These are phyloP conservation scores for Pichia sp. DNA, from an alignment of 1,139 yeast species.

Conservation along the genomic window DNA sequence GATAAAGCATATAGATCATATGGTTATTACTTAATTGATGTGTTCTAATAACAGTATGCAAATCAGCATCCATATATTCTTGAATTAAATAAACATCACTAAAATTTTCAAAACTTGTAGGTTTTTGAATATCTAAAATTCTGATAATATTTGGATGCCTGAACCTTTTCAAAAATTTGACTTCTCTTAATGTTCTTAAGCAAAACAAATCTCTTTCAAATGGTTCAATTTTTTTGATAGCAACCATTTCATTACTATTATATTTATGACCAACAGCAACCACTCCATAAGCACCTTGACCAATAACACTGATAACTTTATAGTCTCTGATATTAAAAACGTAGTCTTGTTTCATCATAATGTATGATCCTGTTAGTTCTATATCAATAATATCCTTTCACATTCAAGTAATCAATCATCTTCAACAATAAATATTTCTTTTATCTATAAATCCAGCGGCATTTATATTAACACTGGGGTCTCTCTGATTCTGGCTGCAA, in stretches of 20 bases:
- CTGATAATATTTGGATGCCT: conserved; percentile 84
- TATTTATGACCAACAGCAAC: conserved; percentile 86
- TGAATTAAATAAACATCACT: conserved; percentile 88
- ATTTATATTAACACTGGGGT: too few relatives aligned
- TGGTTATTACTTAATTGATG: conserved; percentile 87
- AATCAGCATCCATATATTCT: conserved; percentile 93
- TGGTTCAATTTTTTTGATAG: conserved; percentile 91
- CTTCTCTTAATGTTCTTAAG: conserved; percentile 82
- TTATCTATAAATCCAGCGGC: too few relatives aligned
- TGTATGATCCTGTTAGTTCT: conserved; percentile 14
- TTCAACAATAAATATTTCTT: too few relatives aligned
- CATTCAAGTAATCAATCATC: too few relatives aligned
- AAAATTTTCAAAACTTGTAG: conserved; percentile 64
- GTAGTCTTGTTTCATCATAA: conserved; percentile 22
- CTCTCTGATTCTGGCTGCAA: too few relatives aligned
- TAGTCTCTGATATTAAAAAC: conserved; percentile 28
- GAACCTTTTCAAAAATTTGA: conserved; percentile 81
- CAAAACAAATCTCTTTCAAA: conserved; percentile 88
- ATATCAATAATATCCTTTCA: not conserved
- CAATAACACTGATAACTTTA: conserved; percentile 45
- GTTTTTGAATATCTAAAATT: conserved; percentile 83
- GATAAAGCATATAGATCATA: conserved; percentile 88
- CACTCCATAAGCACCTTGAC: conserved; percentile 97
- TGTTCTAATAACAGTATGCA: conserved; percentile 83
- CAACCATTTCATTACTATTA: conserved; percentile 74